Conservation (phyloP, 768 basidiomycete genomes). For the Ramaria rubella region DNA sequence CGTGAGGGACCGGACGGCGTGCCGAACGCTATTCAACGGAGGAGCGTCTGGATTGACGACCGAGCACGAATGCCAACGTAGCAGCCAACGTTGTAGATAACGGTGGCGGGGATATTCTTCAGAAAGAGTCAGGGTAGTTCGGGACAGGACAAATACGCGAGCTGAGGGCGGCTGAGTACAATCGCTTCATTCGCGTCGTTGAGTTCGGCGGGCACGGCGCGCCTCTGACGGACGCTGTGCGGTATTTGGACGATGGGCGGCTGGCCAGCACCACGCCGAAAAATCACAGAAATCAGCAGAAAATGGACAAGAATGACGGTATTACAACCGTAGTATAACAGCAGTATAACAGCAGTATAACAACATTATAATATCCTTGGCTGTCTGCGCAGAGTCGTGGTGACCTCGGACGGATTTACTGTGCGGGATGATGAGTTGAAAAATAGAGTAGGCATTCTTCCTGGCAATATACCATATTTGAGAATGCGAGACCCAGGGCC, state of each 20-base stretch:
- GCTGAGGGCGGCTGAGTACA: neutral
- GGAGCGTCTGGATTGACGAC: no score
- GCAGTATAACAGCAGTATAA: neutral
- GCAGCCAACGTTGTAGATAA: no score
- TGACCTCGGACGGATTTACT: constrained; percentile 9
- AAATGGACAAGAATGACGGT: neutral
- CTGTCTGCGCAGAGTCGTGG: neutral
- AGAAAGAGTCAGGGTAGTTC: no score
- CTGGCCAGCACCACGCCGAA: neutral
- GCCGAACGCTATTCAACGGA: no score
- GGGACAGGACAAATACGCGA: no score
- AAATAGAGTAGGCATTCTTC: constrained; percentile 4
- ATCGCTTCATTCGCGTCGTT: neutral
- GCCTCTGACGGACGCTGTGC: neutral
- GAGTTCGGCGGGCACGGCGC: neutral
- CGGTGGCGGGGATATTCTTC: no score
- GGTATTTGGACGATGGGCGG: neutral
- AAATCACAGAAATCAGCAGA: neutral
- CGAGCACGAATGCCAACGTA: no score
- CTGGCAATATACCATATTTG: neutral
- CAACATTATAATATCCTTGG: no score
- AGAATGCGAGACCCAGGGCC: neutral
- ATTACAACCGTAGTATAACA: neutral
- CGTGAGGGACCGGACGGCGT: no score
- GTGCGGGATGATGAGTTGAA: neutral